These are phyloP conservation scores for Lentinula raphanica DNA, from an alignment of 768 basidiomycete genomes.

Conservation along the genomic window DNA sequence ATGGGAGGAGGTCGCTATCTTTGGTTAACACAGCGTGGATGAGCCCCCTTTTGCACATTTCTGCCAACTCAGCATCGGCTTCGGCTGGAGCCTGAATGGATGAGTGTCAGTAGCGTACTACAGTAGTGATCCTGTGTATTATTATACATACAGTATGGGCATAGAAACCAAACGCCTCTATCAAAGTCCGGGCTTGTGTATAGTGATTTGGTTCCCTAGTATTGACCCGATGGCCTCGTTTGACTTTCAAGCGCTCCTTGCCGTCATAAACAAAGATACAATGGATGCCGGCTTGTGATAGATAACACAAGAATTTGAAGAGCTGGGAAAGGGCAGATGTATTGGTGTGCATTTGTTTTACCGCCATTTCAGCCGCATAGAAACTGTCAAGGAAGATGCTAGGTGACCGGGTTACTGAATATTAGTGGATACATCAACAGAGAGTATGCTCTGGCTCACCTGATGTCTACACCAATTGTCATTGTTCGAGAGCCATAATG, in stretches of 20 bases:
- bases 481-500: no score
- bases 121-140: no score
- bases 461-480: no score
- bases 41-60: slow-evolving; percentile 48
- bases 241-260: not conserved
- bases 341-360: not conserved
- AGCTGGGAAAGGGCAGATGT: not conserved
- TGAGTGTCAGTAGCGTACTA: not conserved
- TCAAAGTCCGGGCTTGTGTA: not conserved
- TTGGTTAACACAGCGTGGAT: slow-evolving; percentile 65
- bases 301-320: not conserved
- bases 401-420: no score
- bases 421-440: no score
- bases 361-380: not conserved
- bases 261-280: not conserved
- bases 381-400: not conserved
- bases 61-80: slow-evolving; percentile 66
- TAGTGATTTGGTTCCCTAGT: not conserved
- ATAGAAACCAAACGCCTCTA: not conserved
- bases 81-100: slow-evolving; percentile 36
- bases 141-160: not conserved
- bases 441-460: no score
- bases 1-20: slow-evolving; percentile 64
- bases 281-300: not conserved
- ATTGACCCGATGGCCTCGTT: not conserved